Evolutionary conservation across 108 stramenopile genomes (phyloP), one percentile per base, ranked within the genome.

Genomic region (Pseudonitzschia delicatissima): DNA sequence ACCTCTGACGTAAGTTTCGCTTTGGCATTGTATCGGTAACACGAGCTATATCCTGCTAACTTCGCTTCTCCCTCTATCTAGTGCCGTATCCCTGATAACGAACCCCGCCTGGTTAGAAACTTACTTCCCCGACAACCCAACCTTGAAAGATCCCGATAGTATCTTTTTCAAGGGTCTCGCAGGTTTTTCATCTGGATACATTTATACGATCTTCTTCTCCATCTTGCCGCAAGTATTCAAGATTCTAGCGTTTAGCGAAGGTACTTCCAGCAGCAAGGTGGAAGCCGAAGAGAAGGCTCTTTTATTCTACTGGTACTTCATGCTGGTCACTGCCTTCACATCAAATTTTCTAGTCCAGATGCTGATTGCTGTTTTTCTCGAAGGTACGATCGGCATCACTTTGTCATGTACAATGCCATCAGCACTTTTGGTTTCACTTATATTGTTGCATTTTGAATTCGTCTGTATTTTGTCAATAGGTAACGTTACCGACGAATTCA

Each of bases 281-380:
- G 68, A 63, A 25, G 85, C 85, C 20, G 90, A 90, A 65, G 78
- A 76, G 26, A 76, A 72, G 23, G 88, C 91, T 0, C 71, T 92
- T n/a, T 47, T 72, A 52, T 95, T 92, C 70, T 95, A 83, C 64
- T 95, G 94, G 94, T 87, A 69, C 39, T 92, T 95, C 66, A 88
- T 88, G 86, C 40, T 91, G 26, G 39, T 88, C 17, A 88, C 92
- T 20, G 87, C 87, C 9, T 92, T 91, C 66, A 74, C 88, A 5
- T 87, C 90, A 25, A 74, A 79, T 6, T 67, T 74, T 33, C 49
- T 95, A 6, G 83, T 86, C 25, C 75, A 78, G 28, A 87, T 92
- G 53, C 71, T 85, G 1, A 50, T 87, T 23, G 65, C 71, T 11
- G 80, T 77, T 42, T 78, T 86, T 70, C 55, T 82, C 40, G 26